Percentiles rank a stretch among this genome's conserved stretches.
phyloP scores from a whole-genome alignment of 352 stramenopile species.

The Phytophthora colocasiae region DNA sequence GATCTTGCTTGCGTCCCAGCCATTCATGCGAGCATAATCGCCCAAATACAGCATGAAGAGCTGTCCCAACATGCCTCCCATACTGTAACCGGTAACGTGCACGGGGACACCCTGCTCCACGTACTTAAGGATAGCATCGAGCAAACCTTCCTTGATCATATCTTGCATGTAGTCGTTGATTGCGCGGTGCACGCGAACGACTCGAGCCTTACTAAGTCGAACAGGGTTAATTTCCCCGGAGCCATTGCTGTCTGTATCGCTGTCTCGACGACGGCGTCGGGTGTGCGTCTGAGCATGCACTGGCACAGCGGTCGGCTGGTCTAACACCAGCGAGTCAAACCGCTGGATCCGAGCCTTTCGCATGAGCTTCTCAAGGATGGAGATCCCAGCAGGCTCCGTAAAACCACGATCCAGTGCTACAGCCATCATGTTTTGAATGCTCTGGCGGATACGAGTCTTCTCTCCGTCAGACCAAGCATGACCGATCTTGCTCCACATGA shows the following conservation, averaged over 20 bases:
- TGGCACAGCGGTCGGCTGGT: constrained; percentile 57
- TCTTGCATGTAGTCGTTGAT: constrained; percentile 88
- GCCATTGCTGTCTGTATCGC: constrained; percentile 55
- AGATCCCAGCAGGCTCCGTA: constrained; percentile 65
- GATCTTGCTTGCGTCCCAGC: constrained; percentile 79
- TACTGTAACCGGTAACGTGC: constrained; percentile 88
- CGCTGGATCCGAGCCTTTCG: constrained; percentile 59
- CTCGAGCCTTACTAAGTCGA: constrained; percentile 58
- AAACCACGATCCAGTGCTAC: constrained; percentile 80
- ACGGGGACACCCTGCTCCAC: constrained; percentile 74
- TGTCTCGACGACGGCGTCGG: constrained; percentile 51
- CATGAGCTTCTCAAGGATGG: constrained; percentile 83
- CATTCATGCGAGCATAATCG: constrained; percentile 78
- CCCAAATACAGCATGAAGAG: constrained; percentile 83
- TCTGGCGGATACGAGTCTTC: constrained; percentile 85
- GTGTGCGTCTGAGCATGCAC: constrained; percentile 67
- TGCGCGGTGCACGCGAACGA: constrained; percentile 79
- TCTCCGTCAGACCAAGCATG: constrained; percentile 85
- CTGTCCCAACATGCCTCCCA: constrained; percentile 85
- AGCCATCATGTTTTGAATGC: constrained; percentile 89
- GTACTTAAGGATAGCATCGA: constrained; percentile 80
- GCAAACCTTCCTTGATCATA: constrained; percentile 81
- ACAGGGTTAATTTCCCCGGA: constrained; percentile 63
- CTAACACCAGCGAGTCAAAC: constrained; percentile 77
- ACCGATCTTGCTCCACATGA: constrained; percentile 86